Base-by-base conservation (phyloP, 305 asterid genomes). In the Rubia peregrina region DNA sequence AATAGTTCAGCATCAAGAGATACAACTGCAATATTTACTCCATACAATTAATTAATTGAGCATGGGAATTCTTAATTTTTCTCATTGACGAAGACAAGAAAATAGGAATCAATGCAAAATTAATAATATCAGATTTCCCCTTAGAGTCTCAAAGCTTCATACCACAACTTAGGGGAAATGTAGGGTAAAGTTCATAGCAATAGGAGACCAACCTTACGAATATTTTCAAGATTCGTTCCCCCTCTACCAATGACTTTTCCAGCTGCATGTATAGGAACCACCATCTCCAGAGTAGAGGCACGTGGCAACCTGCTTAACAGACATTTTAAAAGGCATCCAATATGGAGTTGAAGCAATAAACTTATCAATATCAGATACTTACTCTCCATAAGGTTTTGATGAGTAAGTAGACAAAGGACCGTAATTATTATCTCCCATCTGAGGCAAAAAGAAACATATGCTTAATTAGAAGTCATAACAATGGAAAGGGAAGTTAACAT, bases 181-280 rank as follows among this genome's bases (percentile, higher is more conserved):
- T 26, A 26, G 30, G 30, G 30, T 26, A 26, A 26, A 26, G 30
- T 26, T 26, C 30, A 26, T 26, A 40, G 69, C 2, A 65, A 65
- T 8, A 43, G 64, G 74, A 14, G 57, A 72, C 72, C 78, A 81
- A 89, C 98, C 95, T 89, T 88, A 26, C 97, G 91, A 70, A 93
- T 89, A 80, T 90, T 93, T 24, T 90, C 98, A 44, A 93, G 81
- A 81, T 93, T 93, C 63, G 88, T 78, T 74, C 98, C 97, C 69
- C 96, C 88, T 86, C 82, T 90, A 65, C 98, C 97, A 70, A 90
- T 81, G 77, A 93, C 98, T 83, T 86, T 93, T 64, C 96, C 91
- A 73, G 85, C 84, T 12, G 96, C 95, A 65, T 89, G 88, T 71
- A 88, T 94, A 76, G 97, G 98, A 74, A 93, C 80, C 69, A 90